Evolutionary conservation across 805 yeast species (phyloP), one percentile per base, ranked within the genome.

Genomic region (Teunomyces barrocoloradensis): DNA sequence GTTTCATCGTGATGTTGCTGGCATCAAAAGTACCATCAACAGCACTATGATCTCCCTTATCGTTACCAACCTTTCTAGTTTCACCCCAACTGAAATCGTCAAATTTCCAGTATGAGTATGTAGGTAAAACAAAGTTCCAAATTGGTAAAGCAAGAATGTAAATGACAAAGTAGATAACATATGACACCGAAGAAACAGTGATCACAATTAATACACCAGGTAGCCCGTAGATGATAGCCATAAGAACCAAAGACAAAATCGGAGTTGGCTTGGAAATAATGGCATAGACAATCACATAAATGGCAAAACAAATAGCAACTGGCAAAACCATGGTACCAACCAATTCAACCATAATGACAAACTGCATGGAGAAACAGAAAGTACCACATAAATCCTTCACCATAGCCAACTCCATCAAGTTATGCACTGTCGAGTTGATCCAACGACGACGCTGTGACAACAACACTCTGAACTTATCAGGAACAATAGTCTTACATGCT

Each of bases 31-130:
- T 85, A 56, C 97, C 98, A 38, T 80, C 87, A 18, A 56, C 75
- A 20, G 75, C 87, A 39, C 81, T 86, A 61, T 88, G 94, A 13
- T 74, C 81, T 18, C 78, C 81, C 57, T 84, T 81, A 56, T 75
- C 82, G 37, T 42, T 32, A 36, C 80, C 88, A 43, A 89, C 81
- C n/a, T 84, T 78, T 73, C 96, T 78, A 2, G 97, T 91, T 50
- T 89, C 96, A 61, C 97, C 97, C 97, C 97, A 91, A 63, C 90
- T 82, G 68, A 91, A 91, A 64, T 91, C 96, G 67, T 91, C 97
- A 68, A 90, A 89, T 61, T 89, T 89, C 97, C 97, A 91, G 64
- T 77, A 90, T 0, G 97, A 86, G 66, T 91, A 89, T 10, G 82
- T 61, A 2, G 97, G 97, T 41, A 91, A 74, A 4, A 89, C 82